A percentile compares a stretch with the other conserved stretches of the same genome.
Evolutionary conservation across 495 filamentous ascomycete genomes (phyloP).

Genomic region (Penicillium longicatenatum): DNA sequence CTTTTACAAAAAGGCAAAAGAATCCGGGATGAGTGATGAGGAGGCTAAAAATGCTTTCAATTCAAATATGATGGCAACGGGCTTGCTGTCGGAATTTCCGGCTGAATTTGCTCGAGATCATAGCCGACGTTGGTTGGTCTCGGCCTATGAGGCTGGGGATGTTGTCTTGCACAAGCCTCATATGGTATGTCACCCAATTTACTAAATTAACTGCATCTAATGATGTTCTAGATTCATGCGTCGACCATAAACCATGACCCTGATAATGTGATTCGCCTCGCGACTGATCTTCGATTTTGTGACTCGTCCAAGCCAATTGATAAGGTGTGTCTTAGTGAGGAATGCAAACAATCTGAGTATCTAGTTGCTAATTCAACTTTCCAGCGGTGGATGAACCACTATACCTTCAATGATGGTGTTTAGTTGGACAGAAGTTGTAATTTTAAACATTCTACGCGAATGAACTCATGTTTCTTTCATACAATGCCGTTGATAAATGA

Average conservation of each 20-base stretch:
- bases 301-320: constrained; percentile 54
- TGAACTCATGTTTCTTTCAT: not conserved
- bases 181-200: constrained; percentile 34
- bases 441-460: not conserved
- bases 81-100: constrained; percentile 48
- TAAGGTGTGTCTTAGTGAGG: constrained; percentile 27
- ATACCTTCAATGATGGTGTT: constrained; percentile 40
- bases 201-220: not conserved
- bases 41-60: constrained; percentile 58
- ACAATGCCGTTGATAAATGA: not conserved
- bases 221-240: constrained; percentile 53
- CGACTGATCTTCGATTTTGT: constrained; percentile 58
- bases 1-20: constrained; percentile 47
- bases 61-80: constrained; percentile 57
- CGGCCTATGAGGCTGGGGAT: constrained; percentile 61
- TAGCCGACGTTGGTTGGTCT: constrained; percentile 54
- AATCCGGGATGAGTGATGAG: constrained; percentile 49
- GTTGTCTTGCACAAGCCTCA: constrained; percentile 62
- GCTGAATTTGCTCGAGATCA: constrained; percentile 44
- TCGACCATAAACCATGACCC: constrained; percentile 57
- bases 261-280: constrained; percentile 56
- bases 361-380: constrained; percentile 4
- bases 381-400: constrained; percentile 43
- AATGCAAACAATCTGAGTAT: not conserved
- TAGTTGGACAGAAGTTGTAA: constrained; percentile 5